Evolutionary conservation across 2,329 filamentous ascomycete genomes (phyloP).

Genomic region (Hymenoscyphus scutula): DNA sequence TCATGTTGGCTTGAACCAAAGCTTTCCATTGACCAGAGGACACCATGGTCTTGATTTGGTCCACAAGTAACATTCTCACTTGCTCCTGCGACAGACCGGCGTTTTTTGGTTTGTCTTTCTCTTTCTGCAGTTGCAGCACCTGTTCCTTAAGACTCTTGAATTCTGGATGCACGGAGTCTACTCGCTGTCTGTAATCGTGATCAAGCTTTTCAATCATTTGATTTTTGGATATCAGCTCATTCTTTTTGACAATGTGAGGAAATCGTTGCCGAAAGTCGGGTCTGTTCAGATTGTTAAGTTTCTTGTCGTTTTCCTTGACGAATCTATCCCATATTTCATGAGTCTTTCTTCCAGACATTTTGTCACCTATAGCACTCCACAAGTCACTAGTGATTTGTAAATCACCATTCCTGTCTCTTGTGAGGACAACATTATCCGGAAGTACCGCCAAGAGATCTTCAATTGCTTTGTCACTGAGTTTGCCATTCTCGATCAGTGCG

Average conservation of each 20-base stretch:
- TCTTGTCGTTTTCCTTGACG: slow-evolving; percentile 20
- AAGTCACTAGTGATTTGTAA: slow-evolving; percentile 58
- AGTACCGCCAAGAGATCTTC: no score
- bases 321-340: slow-evolving; percentile 20
- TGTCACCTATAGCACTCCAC: slow-evolving; percentile 60
- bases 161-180: slow-evolving; percentile 20
- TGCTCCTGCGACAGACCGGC: slow-evolving; percentile 21
- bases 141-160: slow-evolving; percentile 20
- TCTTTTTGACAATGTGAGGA: slow-evolving; percentile 24
- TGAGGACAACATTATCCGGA: slow-evolving; percentile 56
- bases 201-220: slow-evolving; percentile 90
- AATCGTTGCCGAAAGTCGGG: slow-evolving; percentile 24
- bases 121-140: no score
- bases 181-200: no score
- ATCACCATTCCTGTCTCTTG: slow-evolving; percentile 50
- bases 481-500: no score
- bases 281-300: slow-evolving; percentile 12
- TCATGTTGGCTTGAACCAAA: slow-evolving; percentile 28
- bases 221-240: slow-evolving; percentile 23
- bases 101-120: no score
- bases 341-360: slow-evolving; percentile 40
- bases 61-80: slow-evolving; percentile 20
- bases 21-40: slow-evolving; percentile 30
- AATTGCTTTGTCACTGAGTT: no score
- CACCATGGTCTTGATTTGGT: slow-evolving; percentile 23